Percentiles rank a stretch among this genome's conserved stretches.
These are phyloP conservation scores for Thermomucor indicae-seudaticae DNA, from an alignment of 371 early-diverging fungal genomes.

Conservation along the genomic window DNA sequence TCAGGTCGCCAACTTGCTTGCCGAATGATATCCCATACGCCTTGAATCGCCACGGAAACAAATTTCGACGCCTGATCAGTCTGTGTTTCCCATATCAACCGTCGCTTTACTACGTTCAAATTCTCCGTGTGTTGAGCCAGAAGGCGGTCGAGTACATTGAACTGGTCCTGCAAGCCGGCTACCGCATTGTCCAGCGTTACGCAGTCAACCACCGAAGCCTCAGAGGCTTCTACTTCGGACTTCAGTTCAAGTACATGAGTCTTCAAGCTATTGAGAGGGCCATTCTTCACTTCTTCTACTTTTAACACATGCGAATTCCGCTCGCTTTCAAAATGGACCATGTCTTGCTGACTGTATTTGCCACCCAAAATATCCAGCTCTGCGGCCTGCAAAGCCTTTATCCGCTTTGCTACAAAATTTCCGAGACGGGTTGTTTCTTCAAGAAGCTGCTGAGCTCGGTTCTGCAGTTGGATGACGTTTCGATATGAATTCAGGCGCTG, in stretches of 20 bases:
- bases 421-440: conserved; percentile 29
- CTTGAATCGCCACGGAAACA: conserved; percentile 16
- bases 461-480: conserved; percentile 26
- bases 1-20: conserved; percentile 29
- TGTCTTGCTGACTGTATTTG: conserved; percentile 24
- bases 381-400: conserved; percentile 12
- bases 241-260: too few species aligned
- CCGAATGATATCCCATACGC: conserved; percentile 27
- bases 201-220: too few species aligned
- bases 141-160: too few species aligned
- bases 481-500: conserved; percentile 33
- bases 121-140: conserved; percentile 20
- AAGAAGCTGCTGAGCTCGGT: conserved; percentile 21
- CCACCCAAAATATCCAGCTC: conserved; percentile 30
- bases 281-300: conserved; percentile 20
- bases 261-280: too few species aligned
- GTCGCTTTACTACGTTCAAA: conserved; percentile 17
- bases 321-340: conserved; percentile 25
- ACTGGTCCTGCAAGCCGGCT: too few species aligned
- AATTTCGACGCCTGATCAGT: conserved; percentile 15
- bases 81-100: conserved; percentile 31
- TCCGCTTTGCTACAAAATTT: conserved; percentile 29
- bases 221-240: too few species aligned
- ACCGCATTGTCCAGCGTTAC: too few species aligned
- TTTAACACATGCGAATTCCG: conserved; percentile 24